Evolutionary conservation across 805 yeast species (phyloP).

Genomic region (Scheffersomyces lignosus): DNA sequence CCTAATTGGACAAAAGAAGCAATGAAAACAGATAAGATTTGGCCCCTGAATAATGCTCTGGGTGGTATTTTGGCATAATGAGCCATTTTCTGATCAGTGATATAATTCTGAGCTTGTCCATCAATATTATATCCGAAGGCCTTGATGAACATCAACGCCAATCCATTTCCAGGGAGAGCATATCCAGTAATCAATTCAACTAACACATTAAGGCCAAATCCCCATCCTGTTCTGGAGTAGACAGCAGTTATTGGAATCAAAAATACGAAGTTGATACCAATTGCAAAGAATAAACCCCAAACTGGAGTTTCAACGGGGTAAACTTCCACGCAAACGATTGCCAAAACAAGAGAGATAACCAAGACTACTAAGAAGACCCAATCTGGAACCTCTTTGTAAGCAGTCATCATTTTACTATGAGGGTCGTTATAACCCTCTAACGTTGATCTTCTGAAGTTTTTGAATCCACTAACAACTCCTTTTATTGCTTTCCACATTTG

Average conservation of each 20-base stretch:
- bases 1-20: conserved; percentile 22
- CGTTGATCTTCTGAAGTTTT: conserved; percentile 19
- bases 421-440: conserved; percentile 35
- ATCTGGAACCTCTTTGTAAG: conserved; percentile 36
- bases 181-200: conserved; percentile 38
- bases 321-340: conserved; percentile 29
- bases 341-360: conserved; percentile 27
- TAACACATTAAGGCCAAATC: conserved; percentile 35
- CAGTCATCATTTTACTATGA: conserved; percentile 30
- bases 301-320: conserved; percentile 37
- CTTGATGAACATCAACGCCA: conserved; percentile 49
- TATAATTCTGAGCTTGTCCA: conserved; percentile 56
- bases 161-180: conserved; percentile 37
- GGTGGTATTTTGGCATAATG: conserved; percentile 69
- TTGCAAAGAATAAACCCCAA: conserved; percentile 36
- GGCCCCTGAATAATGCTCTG: conserved; percentile 50
- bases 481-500: conserved; percentile 13
- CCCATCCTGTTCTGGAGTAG: conserved; percentile 30
- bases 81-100: conserved; percentile 59
- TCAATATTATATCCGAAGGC: conserved; percentile 58
- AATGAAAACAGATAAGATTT: conserved; percentile 22
- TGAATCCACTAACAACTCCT: conserved; percentile 14
- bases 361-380: conserved; percentile 27
- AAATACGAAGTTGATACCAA: conserved; percentile 32
- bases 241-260: conserved; percentile 31